These are phyloP conservation scores for Russula sp. DNA, from an alignment of 768 basidiomycete genomes.

Conservation along the genomic window DNA sequence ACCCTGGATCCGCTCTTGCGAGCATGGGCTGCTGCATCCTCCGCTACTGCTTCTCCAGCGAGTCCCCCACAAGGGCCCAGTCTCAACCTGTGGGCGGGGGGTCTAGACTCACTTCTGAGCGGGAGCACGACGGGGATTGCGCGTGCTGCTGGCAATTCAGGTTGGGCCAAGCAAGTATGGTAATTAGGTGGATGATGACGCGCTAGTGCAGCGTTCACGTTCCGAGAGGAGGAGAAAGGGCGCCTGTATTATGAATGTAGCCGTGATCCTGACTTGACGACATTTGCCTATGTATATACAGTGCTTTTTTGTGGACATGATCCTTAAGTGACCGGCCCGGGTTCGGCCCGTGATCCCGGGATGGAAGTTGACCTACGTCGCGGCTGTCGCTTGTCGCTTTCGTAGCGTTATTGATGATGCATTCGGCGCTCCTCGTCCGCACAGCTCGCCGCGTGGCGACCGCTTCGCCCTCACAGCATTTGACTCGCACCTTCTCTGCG, in stretches of 20 bases:
- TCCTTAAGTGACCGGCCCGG: background rate
- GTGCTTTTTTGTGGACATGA: no score
- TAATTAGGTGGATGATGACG: no score
- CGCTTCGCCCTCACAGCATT: background rate
- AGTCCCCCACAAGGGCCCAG: background rate
- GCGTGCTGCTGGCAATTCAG: no score
- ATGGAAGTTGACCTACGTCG: background rate
- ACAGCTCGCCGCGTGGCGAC: slow-evolving; percentile 3
- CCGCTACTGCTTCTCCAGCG: background rate
- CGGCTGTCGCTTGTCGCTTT: background rate
- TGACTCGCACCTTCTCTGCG: slow-evolving; percentile 1
- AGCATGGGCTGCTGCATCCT: background rate
- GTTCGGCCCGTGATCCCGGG: background rate
- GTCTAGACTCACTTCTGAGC: background rate
- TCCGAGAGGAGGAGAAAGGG: background rate
- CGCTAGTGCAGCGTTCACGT: no score
- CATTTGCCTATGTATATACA: no score
- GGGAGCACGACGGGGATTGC: no score
- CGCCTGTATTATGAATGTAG: background rate
- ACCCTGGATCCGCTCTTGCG: background rate
- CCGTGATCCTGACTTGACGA: no score
- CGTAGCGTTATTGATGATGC: slow-evolving; percentile 4
- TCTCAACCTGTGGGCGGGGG: background rate
- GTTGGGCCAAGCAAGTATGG: no score
- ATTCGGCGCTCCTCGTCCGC: slow-evolving; percentile 11